These are phyloP conservation scores for Teunomyces barrocoloradensis DNA, from an alignment of 805 yeast genomes.

Conservation along the genomic window DNA sequence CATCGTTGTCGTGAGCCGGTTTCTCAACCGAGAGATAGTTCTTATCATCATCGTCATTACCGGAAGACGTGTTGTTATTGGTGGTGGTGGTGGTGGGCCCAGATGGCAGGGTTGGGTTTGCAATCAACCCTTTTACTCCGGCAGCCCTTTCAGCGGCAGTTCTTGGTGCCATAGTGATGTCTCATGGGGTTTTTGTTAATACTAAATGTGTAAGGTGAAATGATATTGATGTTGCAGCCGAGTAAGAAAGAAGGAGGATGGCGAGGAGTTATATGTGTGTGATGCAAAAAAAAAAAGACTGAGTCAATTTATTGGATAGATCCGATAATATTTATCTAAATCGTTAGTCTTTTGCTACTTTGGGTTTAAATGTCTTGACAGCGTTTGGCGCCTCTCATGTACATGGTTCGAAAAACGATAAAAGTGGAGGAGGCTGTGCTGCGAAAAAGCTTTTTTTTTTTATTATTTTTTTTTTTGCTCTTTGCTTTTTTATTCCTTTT, in stretches of 20 bases:
- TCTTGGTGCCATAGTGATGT: conserved; percentile 10
- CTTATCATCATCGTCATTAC: neutral
- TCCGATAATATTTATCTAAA: neutral
- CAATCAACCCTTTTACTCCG: neutral
- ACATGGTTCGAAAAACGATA: neutral
- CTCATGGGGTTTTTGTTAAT: neutral
- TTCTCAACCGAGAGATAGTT: neutral
- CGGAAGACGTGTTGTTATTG: neutral
- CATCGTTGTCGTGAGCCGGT: conserved; percentile 4
- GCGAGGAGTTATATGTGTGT: neutral
- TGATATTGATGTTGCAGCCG: neutral
- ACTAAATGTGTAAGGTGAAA: neutral
- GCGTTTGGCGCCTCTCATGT: neutral
- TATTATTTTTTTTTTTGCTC: neutral
- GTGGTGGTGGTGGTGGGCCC: conserved; percentile 15
- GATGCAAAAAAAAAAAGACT: neutral
- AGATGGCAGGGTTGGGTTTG: conserved; percentile 4
- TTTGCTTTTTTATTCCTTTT: neutral
- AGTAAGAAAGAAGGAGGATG: neutral
- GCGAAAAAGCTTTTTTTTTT: neutral
- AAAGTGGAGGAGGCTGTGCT: conserved; percentile 2
- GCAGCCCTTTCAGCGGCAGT: conserved; percentile 9
- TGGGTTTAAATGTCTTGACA: neutral
- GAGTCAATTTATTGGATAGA: neutral
- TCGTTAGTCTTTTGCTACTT: neutral